Evolutionary conservation across 371 early-diverging fungal genomes (phyloP), one percentile per base, ranked within the genome.

Genomic region (Rhizomucor pusillus): DNA sequence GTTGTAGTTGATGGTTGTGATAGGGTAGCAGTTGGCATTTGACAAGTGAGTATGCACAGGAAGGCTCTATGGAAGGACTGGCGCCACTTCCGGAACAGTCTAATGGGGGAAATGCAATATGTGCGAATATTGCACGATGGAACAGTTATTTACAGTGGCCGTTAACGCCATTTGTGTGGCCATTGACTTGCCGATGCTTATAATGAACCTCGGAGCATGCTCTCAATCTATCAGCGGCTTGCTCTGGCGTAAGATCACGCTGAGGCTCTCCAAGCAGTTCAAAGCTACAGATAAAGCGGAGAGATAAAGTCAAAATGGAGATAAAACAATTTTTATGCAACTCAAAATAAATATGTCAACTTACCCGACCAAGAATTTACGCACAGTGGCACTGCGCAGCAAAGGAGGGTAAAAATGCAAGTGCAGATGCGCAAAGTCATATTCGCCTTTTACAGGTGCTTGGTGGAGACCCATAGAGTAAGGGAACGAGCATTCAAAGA

Each of bases 391-490:
- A 54, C 85, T 89, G 55, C 96, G 75, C 55, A 97, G 71, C 18
- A 96, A 77, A 34, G 97, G 95, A 43, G 97, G 97, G 66, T 96
- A 97, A 61, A 94, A 95, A 64, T 97, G 97, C 37, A 95, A 39
- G 66, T 96, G 98, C 41, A 97, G 68, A 69, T 95, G 94, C 14
- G 82, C 77, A 25, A 57, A 59, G 10, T 70, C 65, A 16, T 77
- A 63, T 33, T 75, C 50, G 13, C 81, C 76, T 0, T 63, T 75
- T 20, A 79, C 71, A 2, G 93, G 92, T 7, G 92, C 82, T 55
- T 91, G 90, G 63, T 94, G 95, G 46, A 94, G 67, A 5, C 97
- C 96, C 95, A 95, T 95, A 0, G 94, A 92, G 66, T 96, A 96
- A 10, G 98, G 97, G 69, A 97, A 97, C n/a, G 86, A 82, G 62